Percentiles rank a stretch among this genome's conserved stretches.
phyloP scores from a whole-genome alignment of 192 early-diverging fungal genomes.

The Rhizoclosmatium globosum region DNA sequence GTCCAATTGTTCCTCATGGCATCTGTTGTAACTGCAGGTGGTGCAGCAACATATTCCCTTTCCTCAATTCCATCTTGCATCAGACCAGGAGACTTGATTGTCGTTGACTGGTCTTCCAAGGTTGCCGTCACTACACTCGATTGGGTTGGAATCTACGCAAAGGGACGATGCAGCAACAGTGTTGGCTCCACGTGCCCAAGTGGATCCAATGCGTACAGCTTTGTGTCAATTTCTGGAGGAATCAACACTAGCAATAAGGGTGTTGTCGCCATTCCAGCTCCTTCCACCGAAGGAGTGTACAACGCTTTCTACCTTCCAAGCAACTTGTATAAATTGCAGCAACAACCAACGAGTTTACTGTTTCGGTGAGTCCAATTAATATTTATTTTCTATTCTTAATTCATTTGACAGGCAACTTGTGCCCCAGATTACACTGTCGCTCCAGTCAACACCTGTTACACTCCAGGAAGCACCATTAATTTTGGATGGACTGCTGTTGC shows the following conservation, averaged over 20 bases:
- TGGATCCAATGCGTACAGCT: neutral
- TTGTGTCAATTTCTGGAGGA: neutral
- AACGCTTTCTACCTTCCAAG: neutral
- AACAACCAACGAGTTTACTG: neutral
- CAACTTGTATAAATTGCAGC: neutral
- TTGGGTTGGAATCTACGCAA: conserved; percentile 10
- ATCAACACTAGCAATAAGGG: neutral
- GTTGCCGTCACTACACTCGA: neutral
- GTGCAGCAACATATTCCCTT: neutral
- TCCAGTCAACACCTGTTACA: neutral
- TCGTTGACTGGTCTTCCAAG: neutral
- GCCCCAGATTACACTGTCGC: neutral
- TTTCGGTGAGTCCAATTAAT: neutral
- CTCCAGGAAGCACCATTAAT: neutral
- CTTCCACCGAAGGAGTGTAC: neutral
- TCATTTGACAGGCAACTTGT: neutral
- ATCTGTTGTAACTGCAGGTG: no score
- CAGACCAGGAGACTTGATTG: conserved; percentile 7
- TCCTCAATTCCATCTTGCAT: conserved; percentile 7
- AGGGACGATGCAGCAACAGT: neutral
- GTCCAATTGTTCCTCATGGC: no score
- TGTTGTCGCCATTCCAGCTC: neutral
- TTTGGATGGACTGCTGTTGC: neutral
- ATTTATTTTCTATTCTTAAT: neutral
- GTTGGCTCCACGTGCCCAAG: neutral